phyloP scores from a whole-genome alignment of 2,329 filamentous ascomycete species.

The Colletotrichum musicola region DNA sequence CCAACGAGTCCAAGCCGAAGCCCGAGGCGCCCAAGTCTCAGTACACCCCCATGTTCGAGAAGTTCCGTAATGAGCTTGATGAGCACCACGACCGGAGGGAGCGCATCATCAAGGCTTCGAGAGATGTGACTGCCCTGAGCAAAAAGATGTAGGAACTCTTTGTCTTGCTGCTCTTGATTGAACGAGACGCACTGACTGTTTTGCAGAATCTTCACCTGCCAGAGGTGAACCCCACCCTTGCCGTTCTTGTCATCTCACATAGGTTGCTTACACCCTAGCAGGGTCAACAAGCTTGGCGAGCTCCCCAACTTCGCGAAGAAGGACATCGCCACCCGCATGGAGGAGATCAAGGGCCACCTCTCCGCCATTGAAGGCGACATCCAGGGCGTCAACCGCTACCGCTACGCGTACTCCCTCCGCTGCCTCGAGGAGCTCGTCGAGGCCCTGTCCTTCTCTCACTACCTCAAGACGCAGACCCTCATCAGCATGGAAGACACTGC shows the following conservation, averaged over 20 bases:
- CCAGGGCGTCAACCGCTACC: constrained; percentile 81
- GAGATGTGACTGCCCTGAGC: constrained; percentile 92
- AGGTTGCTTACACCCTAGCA: constrained; percentile 16
- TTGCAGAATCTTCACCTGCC: constrained; percentile 53
- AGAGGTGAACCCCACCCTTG: constrained; percentile 48
- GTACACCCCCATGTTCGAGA: constrained; percentile 84
- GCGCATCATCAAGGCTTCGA: constrained; percentile 87
- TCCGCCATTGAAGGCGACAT: constrained; percentile 78
- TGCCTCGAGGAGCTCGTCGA: constrained; percentile 97
- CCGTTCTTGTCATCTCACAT: not conserved
- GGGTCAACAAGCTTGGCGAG: constrained; percentile 37
- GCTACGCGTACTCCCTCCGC: constrained; percentile 84
- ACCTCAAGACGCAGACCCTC: constrained; percentile 81
- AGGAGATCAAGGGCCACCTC: constrained; percentile 79
- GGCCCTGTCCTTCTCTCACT: constrained; percentile 88
- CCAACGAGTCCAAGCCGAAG: constrained; percentile 51
- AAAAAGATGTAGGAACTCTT: constrained; percentile 86
- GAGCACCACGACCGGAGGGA: constrained; percentile 94
- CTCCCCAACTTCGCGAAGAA: constrained; percentile 65
- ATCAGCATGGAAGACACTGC: constrained; percentile 75
- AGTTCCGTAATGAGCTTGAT: constrained; percentile 88
- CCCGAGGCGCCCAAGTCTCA: constrained; percentile 52
- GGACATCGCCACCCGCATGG: constrained; percentile 77
- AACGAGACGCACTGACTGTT: constrained; percentile 1
- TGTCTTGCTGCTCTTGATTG: accelerated